Base-by-base conservation (phyloP, 1,139 yeast genomes). In the Kodamaea plutei region DNA sequence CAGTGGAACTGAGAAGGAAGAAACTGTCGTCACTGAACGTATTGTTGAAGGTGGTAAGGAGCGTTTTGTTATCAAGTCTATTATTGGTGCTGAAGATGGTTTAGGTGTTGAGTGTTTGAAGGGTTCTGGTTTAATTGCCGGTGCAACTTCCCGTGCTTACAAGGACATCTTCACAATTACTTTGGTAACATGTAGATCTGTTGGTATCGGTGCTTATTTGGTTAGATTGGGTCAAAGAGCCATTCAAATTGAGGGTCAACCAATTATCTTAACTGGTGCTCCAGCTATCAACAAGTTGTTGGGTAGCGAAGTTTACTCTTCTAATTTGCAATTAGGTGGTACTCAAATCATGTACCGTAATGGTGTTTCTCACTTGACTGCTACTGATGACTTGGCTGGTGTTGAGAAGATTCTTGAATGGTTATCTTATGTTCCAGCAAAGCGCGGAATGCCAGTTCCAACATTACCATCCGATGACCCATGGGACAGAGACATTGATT, bases 201-300 rank as follows among this genome's bases (percentile, higher is more conserved):
- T 91, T 52, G 98, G 98, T 79, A 91, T 91, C 61, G 98, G 98
- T 72, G 98, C 98, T 28, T 91, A 91, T 58, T 74, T 91, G 57
- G 98, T 91, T 26, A 83, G 98, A 64, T 76, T 91, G 44, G 98
- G 98, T 54, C 97, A 91, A 73, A 84, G 98, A 73, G 95, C 97
- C 28, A 89, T 91, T 53, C 98, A 91, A 69, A 84, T 91, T 48
- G 97, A 91, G 58, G 98, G 98, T 30, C 97, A 91, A 65, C 98
- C 98, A 37, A 88, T 91, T 48, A 91, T 91, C 48, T 79, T 91
- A 55, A 91, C 98, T 35, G 98, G 98, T 73, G 98, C 98, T 37
- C 96, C 96, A 36, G 97, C 98, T 38, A 87, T 91, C 58, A 91
- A 91, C 73, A 93, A 93, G 64, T 69, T 93, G 47, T 72, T 91